phyloP scores from a whole-genome alignment of 73 alveolate species.

The Stentor coeruleus region DNA sequence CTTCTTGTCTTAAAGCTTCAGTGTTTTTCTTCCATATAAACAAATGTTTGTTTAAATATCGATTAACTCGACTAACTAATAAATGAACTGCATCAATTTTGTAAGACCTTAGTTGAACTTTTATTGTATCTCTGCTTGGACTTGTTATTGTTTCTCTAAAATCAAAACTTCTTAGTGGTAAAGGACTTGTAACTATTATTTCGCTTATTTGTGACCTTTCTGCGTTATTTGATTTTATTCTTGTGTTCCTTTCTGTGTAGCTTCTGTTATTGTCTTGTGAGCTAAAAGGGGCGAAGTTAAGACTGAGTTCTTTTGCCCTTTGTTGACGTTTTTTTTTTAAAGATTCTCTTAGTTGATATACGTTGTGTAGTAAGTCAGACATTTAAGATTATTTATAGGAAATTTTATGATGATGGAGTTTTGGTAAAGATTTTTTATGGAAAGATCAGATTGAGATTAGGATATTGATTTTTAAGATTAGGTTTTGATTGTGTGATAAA shows the following conservation, averaged over 20 bases:
- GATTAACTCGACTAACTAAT: neutral
- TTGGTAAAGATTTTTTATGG: too few relatives aligned
- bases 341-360: neutral
- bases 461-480: too few relatives aligned
- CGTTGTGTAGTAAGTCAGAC: slow-evolving; percentile 5
- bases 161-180: neutral
- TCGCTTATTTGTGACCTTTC: neutral
- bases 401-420: too few relatives aligned
- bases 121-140: neutral
- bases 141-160: neutral
- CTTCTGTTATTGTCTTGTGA: neutral
- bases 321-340: neutral
- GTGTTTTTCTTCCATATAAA: neutral
- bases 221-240: neutral
- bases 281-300: neutral
- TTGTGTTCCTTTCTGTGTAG: neutral
- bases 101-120: neutral
- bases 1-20: neutral
- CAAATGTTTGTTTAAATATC: neutral
- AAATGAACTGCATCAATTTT: neutral
- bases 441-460: too few relatives aligned
- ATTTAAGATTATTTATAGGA: too few relatives aligned
- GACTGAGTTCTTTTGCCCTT: neutral
- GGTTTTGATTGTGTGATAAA: too few relatives aligned
- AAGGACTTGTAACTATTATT: neutral